A percentile compares a stretch with the other conserved stretches of the same genome.
phyloP scores from a whole-genome alignment of 371 early-diverging fungal genomes.

The Syncephalastrum racemosum region DNA sequence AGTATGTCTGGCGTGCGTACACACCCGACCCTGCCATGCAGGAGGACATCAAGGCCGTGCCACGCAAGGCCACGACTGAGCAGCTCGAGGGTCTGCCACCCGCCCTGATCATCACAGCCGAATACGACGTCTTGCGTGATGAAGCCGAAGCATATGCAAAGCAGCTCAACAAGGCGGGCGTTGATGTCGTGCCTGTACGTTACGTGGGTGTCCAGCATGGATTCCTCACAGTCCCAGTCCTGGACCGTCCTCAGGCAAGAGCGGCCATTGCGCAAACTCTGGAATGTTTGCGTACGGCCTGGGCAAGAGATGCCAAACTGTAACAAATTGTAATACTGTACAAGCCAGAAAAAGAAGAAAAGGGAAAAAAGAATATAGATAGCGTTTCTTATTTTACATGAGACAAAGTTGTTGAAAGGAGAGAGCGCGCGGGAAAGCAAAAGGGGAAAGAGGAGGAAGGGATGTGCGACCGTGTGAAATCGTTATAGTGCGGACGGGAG shows the following conservation, averaged over 20 bases:
- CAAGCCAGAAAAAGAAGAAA: too few relatives aligned
- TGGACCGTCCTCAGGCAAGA: slow-evolving; percentile 12
- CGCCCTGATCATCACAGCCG: slow-evolving; percentile 30
- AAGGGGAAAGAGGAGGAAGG: too few relatives aligned
- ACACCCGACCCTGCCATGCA: slow-evolving; percentile 2
- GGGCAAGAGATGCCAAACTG: slow-evolving; percentile 10
- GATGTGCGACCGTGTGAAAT: too few relatives aligned
- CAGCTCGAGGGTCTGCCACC: slow-evolving; percentile 29
- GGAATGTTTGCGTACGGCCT: slow-evolving; percentile 15
- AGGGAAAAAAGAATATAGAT: too few relatives aligned
- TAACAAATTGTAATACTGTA: neutral
- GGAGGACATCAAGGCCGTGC: slow-evolving; percentile 7
- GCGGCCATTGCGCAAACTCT: slow-evolving; percentile 25
- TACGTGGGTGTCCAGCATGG: slow-evolving; percentile 27
- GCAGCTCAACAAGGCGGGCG: slow-evolving; percentile 28
- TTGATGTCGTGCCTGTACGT: slow-evolving; percentile 17
- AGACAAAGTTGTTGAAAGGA: too few relatives aligned
- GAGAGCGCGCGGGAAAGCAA: too few relatives aligned
- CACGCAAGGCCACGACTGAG: slow-evolving; percentile 20
- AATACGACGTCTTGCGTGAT: slow-evolving; percentile 31
- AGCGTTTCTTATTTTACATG: too few relatives aligned
- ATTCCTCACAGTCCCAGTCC: slow-evolving; percentile 19
- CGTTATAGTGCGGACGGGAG: too few relatives aligned
- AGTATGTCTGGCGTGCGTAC: slow-evolving; percentile 30
- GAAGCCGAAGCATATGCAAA: slow-evolving; percentile 32